phyloP scores from a whole-genome alignment of 371 early-diverging fungal genomes.

The Mucor mucedo region DNA sequence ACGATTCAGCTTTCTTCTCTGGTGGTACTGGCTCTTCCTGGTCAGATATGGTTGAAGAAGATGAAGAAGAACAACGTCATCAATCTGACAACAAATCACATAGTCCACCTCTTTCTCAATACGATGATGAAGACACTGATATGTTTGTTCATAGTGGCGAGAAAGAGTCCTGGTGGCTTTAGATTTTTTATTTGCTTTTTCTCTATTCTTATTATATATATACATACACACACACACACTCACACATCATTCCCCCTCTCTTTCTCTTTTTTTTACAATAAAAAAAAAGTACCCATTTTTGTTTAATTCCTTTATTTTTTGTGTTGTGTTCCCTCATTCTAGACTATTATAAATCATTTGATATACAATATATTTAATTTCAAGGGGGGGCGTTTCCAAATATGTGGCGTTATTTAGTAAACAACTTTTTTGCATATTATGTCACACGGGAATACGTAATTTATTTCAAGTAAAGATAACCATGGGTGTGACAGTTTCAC shows the following conservation, averaged over 20 bases:
- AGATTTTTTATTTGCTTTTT: conserved; percentile 1
- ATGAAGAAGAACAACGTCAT: conserved; percentile 23
- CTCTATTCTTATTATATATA: conserved; percentile 6
- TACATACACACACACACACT: no score
- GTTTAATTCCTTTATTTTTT: neutral
- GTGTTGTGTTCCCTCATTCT: neutral
- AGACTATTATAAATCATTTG: neutral
- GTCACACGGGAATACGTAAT: neutral
- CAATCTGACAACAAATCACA: conserved; percentile 14
- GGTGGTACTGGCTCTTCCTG: conserved; percentile 40
- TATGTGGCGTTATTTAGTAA: conserved; percentile 3
- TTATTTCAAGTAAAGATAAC: conserved; percentile 47
- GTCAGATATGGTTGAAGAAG: conserved; percentile 55
- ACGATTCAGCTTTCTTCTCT: conserved; percentile 53
- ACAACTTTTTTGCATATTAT: neutral
- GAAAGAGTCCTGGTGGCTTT: conserved; percentile 58
- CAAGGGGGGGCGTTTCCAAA: neutral
- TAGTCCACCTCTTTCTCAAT: conserved; percentile 11
- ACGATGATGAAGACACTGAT: conserved; percentile 43
- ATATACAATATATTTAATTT: neutral
- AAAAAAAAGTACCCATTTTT: no score
- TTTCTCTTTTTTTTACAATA: neutral
- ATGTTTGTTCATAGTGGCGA: conserved; percentile 50
- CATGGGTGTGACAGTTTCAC: conserved; percentile 54
- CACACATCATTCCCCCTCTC: neutral